These are phyloP conservation scores for Cerioporus squamosus DNA, from an alignment of 1,284 basidiomycete genomes.

Conservation along the genomic window DNA sequence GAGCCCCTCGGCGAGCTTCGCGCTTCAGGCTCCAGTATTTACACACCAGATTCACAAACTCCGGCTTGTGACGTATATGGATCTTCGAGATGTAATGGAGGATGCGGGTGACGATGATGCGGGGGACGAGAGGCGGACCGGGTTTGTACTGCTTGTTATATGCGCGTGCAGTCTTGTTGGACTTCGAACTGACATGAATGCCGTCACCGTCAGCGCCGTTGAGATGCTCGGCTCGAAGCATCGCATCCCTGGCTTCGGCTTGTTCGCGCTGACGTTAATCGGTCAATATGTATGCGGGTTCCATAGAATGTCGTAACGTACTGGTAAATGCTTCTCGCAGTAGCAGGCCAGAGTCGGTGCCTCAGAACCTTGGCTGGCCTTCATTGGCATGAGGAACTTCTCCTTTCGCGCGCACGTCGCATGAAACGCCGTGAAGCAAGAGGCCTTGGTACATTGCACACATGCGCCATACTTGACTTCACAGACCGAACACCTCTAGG, in stretches of 20 bases:
- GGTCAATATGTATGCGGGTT: not conserved
- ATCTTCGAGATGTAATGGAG: conserved; percentile 79
- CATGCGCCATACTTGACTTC: conserved; percentile 87
- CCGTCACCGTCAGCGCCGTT: conserved; percentile 42
- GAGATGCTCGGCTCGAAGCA: conserved; percentile 51
- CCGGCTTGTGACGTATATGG: conserved; percentile 74
- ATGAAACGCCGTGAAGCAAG: conserved; percentile 95
- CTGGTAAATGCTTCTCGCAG: conserved; percentile 90
- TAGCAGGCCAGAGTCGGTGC: conserved; percentile 74
- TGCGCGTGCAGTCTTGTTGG: conserved; percentile 75
- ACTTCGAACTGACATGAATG: conserved; percentile 40
- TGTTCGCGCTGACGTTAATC: conserved; percentile 61
- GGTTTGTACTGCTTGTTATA: conserved; percentile 83
- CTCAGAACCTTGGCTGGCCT: conserved; percentile 76
- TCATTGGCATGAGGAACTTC: conserved; percentile 87
- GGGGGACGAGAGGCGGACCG: conserved; percentile 77
- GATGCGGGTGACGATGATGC: conserved; percentile 77
- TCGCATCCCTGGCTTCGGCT: conserved; percentile 59
- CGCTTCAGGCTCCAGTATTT: conserved; percentile 98
- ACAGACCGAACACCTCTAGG: conserved; percentile 86
- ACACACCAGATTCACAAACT: conserved; percentile 82
- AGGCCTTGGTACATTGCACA: conserved; percentile 94
- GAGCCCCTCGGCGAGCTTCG: conserved; percentile 91
- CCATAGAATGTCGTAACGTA: conserved; percentile 38
- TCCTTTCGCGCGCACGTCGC: conserved; percentile 92